A percentile compares a stretch with the other conserved stretches of the same genome.
phyloP scores from a whole-genome alignment of 2,329 filamentous ascomycete species.

The Fusarium armeniacum region DNA sequence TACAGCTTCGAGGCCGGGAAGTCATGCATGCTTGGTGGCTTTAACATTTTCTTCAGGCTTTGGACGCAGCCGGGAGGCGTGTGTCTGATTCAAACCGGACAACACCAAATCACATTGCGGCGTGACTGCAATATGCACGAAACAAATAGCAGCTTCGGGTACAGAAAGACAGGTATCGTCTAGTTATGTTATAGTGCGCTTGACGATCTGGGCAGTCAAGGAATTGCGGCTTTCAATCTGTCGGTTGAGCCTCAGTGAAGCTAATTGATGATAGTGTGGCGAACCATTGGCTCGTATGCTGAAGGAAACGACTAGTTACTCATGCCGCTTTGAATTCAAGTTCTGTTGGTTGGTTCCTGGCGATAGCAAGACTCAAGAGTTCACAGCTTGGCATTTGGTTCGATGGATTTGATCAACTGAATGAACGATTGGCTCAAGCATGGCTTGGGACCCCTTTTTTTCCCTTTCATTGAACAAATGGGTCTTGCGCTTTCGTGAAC shows the following conservation, averaged over 20 bases:
- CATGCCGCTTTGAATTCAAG: slow-evolving; percentile 22
- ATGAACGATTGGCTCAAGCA: slow-evolving; percentile 44
- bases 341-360: slow-evolving; percentile 35
- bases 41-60: slow-evolving; percentile 30
- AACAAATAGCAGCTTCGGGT: slow-evolving; percentile 21
- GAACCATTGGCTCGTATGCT: background rate
- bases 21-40: slow-evolving; percentile 44
- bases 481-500: slow-evolving; percentile 48
- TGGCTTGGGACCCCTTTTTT: slow-evolving; percentile 43
- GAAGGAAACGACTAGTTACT: background rate
- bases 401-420: slow-evolving; percentile 4
- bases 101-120: slow-evolving; percentile 16
- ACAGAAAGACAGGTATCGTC: slow-evolving; percentile 8
- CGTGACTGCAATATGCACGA: slow-evolving; percentile 24
- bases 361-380: slow-evolving; percentile 6
- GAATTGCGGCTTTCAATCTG: slow-evolving; percentile 1
- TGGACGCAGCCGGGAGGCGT: slow-evolving; percentile 37
- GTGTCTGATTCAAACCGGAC: slow-evolving; percentile 26
- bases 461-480: slow-evolving; percentile 46
- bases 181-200: background rate
- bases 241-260: slow-evolving; percentile 28
- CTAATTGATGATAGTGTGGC: slow-evolving; percentile 22
- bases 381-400: slow-evolving; percentile 24
- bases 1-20: slow-evolving; percentile 17
- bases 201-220: slow-evolving; percentile 2